Evolutionary conservation across 208 protist genomes (phyloP), one percentile per base, ranked within the genome.

Genomic region (Acanthamoeba quina): DNA sequence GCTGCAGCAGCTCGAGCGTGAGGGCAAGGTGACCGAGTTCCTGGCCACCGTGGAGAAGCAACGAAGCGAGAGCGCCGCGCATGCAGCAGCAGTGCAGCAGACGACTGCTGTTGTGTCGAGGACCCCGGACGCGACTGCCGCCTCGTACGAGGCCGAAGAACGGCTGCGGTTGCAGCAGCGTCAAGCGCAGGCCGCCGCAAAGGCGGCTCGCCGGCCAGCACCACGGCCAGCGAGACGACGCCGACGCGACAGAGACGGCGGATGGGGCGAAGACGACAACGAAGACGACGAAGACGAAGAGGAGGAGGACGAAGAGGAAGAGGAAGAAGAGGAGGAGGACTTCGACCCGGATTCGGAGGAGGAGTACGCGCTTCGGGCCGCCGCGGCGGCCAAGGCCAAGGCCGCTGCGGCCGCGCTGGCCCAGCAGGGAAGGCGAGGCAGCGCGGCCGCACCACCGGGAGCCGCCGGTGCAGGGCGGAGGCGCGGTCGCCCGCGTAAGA

Each of bases 311-410:
- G 85, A 52, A 0, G 85, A 91, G 4, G 54, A 72, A 26, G 83
- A 64, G 58, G 83, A 90, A 21, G 83, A 90, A 31, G 83, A 90
- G n/a, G 83, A 90, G 60, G 58, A 90, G 24, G 82, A 62, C 82
- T 89, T 89, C 29, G 82, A 68, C 19, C 49, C 58, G 54, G 82
- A 89, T 3, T 41, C 34, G 6, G 82, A 89, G 37, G 82, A 70
- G 7, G 56, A 62, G 41, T 62, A 41, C 54, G 82, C 49, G 5
- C 9, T 68, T 5, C 58, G 29, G 6, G 82, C 82, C 6, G 82
- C 82, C 11, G 82, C 47, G 47, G 82, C 58, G 82, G 82, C 82
- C 1, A 26, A 26, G 44, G 74, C 74, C 74, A 83, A 83, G 56
- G 49, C 80, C 11, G 41, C 41, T 44, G 52, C 6, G 80, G 52